Percentiles rank a stretch among this genome's conserved stretches.
Conservation (phyloP, 1,139 yeast genomes). For the Nakaseomyces delphensis region DNA sequence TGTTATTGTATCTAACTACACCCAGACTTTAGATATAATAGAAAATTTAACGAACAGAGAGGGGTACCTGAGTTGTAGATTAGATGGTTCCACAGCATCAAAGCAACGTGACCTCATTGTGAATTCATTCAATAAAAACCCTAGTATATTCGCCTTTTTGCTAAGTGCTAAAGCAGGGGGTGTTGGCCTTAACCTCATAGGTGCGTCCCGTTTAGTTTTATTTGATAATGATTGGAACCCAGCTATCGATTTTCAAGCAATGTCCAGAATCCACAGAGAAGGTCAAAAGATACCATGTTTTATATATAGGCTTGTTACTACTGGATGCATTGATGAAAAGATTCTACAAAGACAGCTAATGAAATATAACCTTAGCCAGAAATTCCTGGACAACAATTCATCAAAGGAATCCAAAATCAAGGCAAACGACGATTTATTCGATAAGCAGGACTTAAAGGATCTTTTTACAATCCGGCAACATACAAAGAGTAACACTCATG, state of each 20-base stretch:
- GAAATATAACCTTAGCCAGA: constrained; percentile 72
- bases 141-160: constrained; percentile 53
- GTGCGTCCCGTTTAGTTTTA: constrained; percentile 77
- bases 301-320: constrained; percentile 72
- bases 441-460: constrained; percentile 59
- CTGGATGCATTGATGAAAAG: constrained; percentile 92
- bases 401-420: constrained; percentile 31
- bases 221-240: constrained; percentile 97
- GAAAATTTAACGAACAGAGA: constrained; percentile 42
- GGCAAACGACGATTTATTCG: constrained; percentile 46
- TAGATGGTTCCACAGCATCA: constrained; percentile 80
- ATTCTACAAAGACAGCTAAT: constrained; percentile 88
- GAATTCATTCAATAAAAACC: constrained; percentile 52
- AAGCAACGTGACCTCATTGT: constrained; percentile 59
- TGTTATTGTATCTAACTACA: constrained; percentile 81
- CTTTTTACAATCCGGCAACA: constrained; percentile 52
- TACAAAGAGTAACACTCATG: constrained; percentile 72
- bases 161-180: constrained; percentile 94
- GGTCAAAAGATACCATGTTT: constrained; percentile 77
- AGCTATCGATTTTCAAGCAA: constrained; percentile 83
- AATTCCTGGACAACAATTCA: constrained; percentile 47
- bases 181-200: constrained; percentile 78
- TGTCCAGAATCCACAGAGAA: constrained; percentile 92
- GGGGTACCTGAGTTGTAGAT: constrained; percentile 42
- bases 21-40: constrained; percentile 75